Conservation (phyloP, 129 eudicot genomes). For the Kitagawia praeruptora region DNA sequence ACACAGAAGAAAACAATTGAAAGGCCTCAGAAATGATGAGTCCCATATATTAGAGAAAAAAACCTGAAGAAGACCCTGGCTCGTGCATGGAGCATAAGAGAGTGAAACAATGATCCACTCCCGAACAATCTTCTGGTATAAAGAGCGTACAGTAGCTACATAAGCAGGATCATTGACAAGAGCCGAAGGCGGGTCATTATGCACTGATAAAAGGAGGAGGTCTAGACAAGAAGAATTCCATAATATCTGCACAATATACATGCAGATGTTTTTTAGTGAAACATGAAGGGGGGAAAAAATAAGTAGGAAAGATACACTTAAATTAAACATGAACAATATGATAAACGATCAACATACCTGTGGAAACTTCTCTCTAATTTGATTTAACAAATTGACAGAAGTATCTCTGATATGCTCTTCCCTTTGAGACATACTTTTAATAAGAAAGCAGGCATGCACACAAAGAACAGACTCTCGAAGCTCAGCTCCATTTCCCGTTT, state of each 20-base stretch:
- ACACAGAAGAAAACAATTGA: slow-evolving; percentile 1
- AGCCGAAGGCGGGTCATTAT: slow-evolving; percentile 69
- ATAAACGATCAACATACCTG: slow-evolving; percentile 46
- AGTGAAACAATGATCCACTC: slow-evolving; percentile 91
- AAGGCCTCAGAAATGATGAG: slow-evolving; percentile 5
- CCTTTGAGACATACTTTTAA: slow-evolving; percentile 76
- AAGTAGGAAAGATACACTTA: background rate
- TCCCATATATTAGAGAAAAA: slow-evolving; percentile 7
- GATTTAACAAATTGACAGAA: slow-evolving; percentile 65
- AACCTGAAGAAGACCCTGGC: slow-evolving; percentile 99
- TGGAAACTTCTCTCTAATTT: slow-evolving; percentile 81
- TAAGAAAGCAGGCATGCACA: slow-evolving; percentile 80
- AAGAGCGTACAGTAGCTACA: slow-evolving; percentile 72
- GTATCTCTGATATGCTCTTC: slow-evolving; percentile 88
- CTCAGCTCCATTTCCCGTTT: slow-evolving; percentile 77
- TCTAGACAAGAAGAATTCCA: slow-evolving; percentile 93
- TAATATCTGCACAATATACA: slow-evolving; percentile 57
- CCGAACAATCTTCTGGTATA: slow-evolving; percentile 74
- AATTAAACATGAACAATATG: background rate
- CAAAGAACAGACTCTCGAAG: slow-evolving; percentile 73
- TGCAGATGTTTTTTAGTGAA: background rate
- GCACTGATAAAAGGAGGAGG: slow-evolving; percentile 71
- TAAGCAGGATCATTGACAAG: slow-evolving; percentile 79
- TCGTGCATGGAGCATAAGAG: slow-evolving; percentile 96
- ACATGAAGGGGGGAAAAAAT: background rate